These are phyloP conservation scores for Akanthomyces lecanii DNA, from an alignment of 2,329 filamentous ascomycete species.

Conservation along the genomic window DNA sequence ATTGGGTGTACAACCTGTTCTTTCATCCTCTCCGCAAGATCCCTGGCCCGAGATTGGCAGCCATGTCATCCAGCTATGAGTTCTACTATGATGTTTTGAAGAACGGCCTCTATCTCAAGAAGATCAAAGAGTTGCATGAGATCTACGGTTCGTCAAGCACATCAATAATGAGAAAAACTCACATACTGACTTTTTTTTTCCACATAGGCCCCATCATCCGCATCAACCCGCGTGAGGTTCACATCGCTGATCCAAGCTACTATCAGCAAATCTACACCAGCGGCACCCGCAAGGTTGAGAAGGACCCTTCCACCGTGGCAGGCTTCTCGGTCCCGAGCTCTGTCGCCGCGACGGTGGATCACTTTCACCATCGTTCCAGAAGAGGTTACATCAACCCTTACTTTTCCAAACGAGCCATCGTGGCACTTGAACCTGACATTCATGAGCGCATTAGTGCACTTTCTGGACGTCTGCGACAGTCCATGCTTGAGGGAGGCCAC, in stretches of 20 bases:
- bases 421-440: not conserved
- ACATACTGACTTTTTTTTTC: too few species aligned
- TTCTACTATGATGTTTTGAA: not conserved
- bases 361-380: not conserved
- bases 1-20: not conserved
- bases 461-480: not conserved
- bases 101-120: not conserved
- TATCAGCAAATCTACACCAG: constrained; percentile 20
- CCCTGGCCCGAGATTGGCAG: not conserved
- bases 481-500: not conserved
- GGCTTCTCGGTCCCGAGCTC: not conserved
- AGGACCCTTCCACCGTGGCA: not conserved
- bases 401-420: not conserved
- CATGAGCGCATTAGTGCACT: not conserved
- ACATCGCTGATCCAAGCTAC: constrained; percentile 26
- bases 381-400: not conserved
- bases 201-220: constrained; percentile 30
- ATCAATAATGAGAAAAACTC: not conserved
- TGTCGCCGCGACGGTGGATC: not conserved
- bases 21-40: not conserved
- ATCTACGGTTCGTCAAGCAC: not conserved
- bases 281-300: not conserved
- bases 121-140: not conserved
- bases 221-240: constrained; percentile 31
- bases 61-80: not conserved